Evolutionary conservation across 2,329 filamentous ascomycete genomes (phyloP).

Genomic region (Samsoniella hepiali): DNA sequence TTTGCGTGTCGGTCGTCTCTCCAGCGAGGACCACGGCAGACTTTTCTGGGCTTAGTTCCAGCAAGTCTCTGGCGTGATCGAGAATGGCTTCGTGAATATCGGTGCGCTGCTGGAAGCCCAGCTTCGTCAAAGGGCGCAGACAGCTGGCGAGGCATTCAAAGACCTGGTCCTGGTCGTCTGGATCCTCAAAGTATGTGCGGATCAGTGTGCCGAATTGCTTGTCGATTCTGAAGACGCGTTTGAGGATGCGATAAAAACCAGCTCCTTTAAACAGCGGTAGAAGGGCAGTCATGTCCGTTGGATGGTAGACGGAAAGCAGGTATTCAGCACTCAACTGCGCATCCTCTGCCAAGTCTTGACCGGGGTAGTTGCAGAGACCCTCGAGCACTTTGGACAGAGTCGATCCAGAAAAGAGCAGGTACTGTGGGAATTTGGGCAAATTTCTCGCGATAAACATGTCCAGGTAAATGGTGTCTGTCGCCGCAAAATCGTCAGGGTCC

Average conservation of each 20-base stretch:
- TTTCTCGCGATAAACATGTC: slow-evolving; percentile 99
- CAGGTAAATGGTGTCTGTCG: slow-evolving; percentile 85
- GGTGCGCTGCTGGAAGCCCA: slow-evolving; percentile 66
- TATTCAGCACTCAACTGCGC: slow-evolving; percentile 98
- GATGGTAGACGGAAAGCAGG: slow-evolving; percentile 87
- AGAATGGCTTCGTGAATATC: slow-evolving; percentile 68
- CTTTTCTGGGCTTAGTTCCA: slow-evolving; percentile 61
- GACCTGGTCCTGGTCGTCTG: slow-evolving; percentile 67
- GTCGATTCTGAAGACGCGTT: slow-evolving; percentile 78
- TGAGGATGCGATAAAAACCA: slow-evolving; percentile 85
- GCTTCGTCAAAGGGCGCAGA: slow-evolving; percentile 59
- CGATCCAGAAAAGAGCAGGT: slow-evolving; percentile 84
- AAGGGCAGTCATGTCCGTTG: slow-evolving; percentile 72
- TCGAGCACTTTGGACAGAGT: slow-evolving; percentile 76
- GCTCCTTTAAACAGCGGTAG: slow-evolving; percentile 77
- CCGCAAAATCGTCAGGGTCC: slow-evolving; percentile 69
- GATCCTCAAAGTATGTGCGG: slow-evolving; percentile 80
- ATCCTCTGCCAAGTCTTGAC: slow-evolving; percentile 78
- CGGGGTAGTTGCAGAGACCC: slow-evolving; percentile 81
- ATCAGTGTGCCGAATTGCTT: slow-evolving; percentile 76
- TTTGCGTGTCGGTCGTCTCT: slow-evolving; percentile 62
- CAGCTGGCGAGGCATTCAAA: slow-evolving; percentile 79
- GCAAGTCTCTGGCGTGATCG: slow-evolving; percentile 62
- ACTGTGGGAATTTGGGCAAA: slow-evolving; percentile 93
- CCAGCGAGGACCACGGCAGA: slow-evolving; percentile 64